phyloP scores from a whole-genome alignment of 805 yeast species.

The Sugiyamaella floridensis region DNA sequence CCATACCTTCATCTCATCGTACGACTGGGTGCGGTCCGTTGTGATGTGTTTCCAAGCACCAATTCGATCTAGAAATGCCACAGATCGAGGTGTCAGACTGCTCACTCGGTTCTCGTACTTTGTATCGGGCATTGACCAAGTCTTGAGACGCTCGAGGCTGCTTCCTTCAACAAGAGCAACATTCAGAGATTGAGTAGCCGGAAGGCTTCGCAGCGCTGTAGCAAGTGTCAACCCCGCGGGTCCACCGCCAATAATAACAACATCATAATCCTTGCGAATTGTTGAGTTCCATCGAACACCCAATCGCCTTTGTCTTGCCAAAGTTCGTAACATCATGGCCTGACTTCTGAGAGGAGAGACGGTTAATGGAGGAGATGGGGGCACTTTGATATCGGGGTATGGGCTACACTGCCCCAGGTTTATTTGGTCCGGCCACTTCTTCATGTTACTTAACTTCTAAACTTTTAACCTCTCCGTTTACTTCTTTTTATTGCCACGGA shows the following conservation, averaged over 20 bases:
- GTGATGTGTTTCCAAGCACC: conserved; percentile 72
- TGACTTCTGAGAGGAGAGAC: not conserved
- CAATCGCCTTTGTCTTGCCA: not conserved
- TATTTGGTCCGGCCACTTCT: not conserved
- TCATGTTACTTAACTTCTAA: conserved; percentile 14
- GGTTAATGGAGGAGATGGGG: not conserved
- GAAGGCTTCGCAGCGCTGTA: conserved; percentile 65
- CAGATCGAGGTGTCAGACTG: conserved; percentile 77
- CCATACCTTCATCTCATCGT: conserved; percentile 76
- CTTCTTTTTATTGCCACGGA: too few species aligned
- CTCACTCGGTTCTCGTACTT: conserved; percentile 72
- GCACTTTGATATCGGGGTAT: not conserved
- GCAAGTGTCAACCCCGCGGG: conserved; percentile 91
- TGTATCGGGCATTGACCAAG: conserved; percentile 40
- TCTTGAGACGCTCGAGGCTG: conserved; percentile 45
- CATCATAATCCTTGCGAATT: conserved; percentile 37
- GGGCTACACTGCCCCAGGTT: not conserved
- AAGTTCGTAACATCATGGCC: not conserved
- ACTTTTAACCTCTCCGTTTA: not conserved
- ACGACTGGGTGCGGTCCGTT: conserved; percentile 66
- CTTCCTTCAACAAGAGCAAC: conserved; percentile 72
- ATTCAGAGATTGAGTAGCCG: conserved; percentile 49
- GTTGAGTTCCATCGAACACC: not conserved
- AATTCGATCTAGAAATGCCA: conserved; percentile 55
- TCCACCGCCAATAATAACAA: conserved; percentile 92